phyloP scores from a whole-genome alignment of 1,139 yeast genomes.

The Kurtzmaniella quercitrusa region DNA sequence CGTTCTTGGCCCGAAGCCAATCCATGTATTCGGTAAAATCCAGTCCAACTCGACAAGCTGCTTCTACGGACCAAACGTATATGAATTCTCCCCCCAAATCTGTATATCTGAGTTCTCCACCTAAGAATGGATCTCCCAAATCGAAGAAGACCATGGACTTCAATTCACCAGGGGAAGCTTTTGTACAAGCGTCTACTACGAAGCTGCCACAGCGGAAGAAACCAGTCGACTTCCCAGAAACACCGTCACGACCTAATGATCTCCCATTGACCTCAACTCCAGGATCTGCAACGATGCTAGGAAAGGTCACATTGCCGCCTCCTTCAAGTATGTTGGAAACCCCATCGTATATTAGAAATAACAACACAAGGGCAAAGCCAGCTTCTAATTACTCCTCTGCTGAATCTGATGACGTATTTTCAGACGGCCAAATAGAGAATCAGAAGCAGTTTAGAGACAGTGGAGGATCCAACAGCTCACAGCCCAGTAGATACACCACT shows the following conservation, averaged over 20 bases:
- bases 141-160: background rate
- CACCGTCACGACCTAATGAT: background rate
- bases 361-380: conserved; percentile 9
- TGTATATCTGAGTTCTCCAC: background rate
- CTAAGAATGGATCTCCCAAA: background rate
- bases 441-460: conserved; percentile 17
- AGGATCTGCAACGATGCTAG: conserved; percentile 5
- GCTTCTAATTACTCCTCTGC: conserved; percentile 12
- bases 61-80: background rate
- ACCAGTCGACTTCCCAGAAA: conserved; percentile 1
- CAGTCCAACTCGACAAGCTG: conserved; percentile 8
- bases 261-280: background rate
- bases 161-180: background rate
- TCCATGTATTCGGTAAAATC: conserved; percentile 18
- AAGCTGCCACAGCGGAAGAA: conserved; percentile 10
- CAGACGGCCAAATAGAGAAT: conserved; percentile 11
- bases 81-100: background rate
- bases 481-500: conserved; percentile 42
- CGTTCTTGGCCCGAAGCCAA: conserved; percentile 30
- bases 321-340: conserved; percentile 9
- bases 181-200: background rate
- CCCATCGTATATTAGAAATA: conserved; percentile 5
- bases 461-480: conserved; percentile 42
- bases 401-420: conserved; percentile 25
- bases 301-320: conserved; percentile 10